A percentile compares a stretch with the other conserved stretches of the same genome.
These are phyloP conservation scores for Sphenostylis stenocarpa DNA, from an alignment of 306 rosid species.

Conservation along the genomic window DNA sequence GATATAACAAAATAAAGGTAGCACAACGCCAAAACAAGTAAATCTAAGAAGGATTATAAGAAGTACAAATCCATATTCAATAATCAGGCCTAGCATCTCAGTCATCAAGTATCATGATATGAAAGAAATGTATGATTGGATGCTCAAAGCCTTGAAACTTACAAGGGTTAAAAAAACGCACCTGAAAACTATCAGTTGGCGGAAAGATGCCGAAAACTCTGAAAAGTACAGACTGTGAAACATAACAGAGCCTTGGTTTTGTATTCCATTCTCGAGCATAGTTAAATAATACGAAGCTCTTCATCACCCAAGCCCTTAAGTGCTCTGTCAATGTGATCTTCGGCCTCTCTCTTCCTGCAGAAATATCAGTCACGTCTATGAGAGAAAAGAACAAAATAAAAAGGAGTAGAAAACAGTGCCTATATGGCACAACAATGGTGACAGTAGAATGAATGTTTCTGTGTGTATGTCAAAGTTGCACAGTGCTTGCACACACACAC, in stretches of 20 bases:
- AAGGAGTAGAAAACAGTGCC: too few relatives aligned
- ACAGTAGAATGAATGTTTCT: too few relatives aligned
- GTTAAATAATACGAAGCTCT: slow-evolving; percentile 66
- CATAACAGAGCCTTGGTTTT: slow-evolving; percentile 83
- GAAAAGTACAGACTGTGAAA: slow-evolving; percentile 78
- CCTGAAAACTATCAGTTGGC: slow-evolving; percentile 76
- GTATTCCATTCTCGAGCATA: slow-evolving; percentile 92
- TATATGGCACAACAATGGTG: too few relatives aligned
- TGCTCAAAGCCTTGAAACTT: neutral
- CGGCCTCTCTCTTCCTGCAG: slow-evolving; percentile 68
- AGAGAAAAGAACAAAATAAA: too few relatives aligned
- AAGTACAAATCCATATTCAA: slow-evolving; percentile 4
- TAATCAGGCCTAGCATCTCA: slow-evolving; percentile 2
- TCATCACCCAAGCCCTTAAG: slow-evolving; percentile 58
- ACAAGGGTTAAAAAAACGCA: slow-evolving; percentile 14
- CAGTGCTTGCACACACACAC: too few relatives aligned
- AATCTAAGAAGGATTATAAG: neutral
- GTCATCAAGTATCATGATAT: neutral
- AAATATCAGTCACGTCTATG: slow-evolving; percentile 34
- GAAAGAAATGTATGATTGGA: neutral
- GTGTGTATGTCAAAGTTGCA: too few relatives aligned
- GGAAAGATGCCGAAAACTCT: slow-evolving; percentile 71
- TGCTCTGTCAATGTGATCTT: slow-evolving; percentile 58
- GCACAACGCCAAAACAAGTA: neutral
- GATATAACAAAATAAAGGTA: neutral